Percentiles rank a stretch among this genome's conserved stretches.
phyloP scores from a whole-genome alignment of 1,284 basidiomycete genomes.

The Coniferiporia sulphurascens region DNA sequence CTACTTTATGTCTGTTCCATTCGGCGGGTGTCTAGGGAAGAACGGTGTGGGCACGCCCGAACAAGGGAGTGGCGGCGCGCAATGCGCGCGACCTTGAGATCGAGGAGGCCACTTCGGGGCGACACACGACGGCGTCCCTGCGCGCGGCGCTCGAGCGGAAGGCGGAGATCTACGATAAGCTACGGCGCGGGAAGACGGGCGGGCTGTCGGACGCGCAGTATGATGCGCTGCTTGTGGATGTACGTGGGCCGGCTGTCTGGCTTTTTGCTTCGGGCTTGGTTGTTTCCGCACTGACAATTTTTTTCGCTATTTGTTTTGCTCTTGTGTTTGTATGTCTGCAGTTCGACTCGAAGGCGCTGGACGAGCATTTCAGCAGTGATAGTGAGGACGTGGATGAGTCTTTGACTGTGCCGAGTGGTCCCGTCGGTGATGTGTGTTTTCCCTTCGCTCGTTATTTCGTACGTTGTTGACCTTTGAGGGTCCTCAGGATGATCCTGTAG shows the following conservation, averaged over 20 bases:
- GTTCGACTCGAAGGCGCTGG: slow-evolving; percentile 67
- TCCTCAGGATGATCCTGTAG: slow-evolving; percentile 61
- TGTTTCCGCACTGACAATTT: neutral
- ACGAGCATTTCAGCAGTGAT: slow-evolving; percentile 54
- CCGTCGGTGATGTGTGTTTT: slow-evolving; percentile 32
- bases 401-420: slow-evolving; percentile 44
- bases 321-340: slow-evolving; percentile 26
- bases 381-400: slow-evolving; percentile 76
- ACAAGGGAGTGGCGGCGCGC: slow-evolving; percentile 63
- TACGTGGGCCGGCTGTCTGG: slow-evolving; percentile 34
- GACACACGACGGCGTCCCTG: slow-evolving; percentile 64
- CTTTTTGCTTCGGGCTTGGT: neutral
- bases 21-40: slow-evolving; percentile 46
- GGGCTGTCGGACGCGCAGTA: slow-evolving; percentile 77
- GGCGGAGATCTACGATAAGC: slow-evolving; percentile 76
- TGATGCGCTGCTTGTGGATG: slow-evolving; percentile 77
- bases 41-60: slow-evolving; percentile 64
- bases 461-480: neutral
- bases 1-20: neutral
- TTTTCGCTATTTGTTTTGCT: slow-evolving; percentile 8
- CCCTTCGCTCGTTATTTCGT: neutral
- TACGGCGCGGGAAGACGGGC: slow-evolving; percentile 75
- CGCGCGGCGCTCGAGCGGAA: slow-evolving; percentile 72
- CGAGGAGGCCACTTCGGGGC: slow-evolving; percentile 60
- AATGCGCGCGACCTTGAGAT: slow-evolving; percentile 60